Evolutionary conservation across 768 basidiomycete genomes (phyloP).

Genomic region (Hygrophoropsis aurantiaca): DNA sequence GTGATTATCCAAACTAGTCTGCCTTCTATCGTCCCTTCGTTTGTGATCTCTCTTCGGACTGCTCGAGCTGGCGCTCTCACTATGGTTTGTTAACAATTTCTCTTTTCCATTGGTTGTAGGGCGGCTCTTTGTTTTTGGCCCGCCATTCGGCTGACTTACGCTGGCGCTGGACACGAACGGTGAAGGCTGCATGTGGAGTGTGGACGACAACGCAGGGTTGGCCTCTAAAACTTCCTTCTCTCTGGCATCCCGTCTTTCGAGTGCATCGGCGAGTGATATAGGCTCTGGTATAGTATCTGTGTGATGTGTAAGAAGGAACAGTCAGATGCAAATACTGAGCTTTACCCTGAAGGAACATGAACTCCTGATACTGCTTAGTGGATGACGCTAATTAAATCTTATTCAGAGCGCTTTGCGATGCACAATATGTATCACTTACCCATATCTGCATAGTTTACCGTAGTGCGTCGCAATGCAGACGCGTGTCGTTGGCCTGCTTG

Average conservation of each 20-base stretch:
- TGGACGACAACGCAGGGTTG: constrained; percentile 50
- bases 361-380: constrained; percentile 62
- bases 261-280: constrained; percentile 58
- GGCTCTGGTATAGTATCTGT: constrained; percentile 70
- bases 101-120: constrained; percentile 30
- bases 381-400: constrained; percentile 46
- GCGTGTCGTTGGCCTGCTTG: constrained; percentile 71
- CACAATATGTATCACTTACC: constrained; percentile 47
- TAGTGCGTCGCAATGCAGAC: constrained; percentile 52
- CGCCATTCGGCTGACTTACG: constrained; percentile 27
- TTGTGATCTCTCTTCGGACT: constrained; percentile 23
- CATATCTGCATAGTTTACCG: constrained; percentile 71
- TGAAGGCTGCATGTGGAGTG: constrained; percentile 23
- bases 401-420: constrained; percentile 2
- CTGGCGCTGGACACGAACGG: constrained; percentile 22
- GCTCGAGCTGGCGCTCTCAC: constrained; percentile 23
- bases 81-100: constrained; percentile 31
- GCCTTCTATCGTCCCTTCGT: constrained; percentile 12
- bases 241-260: constrained; percentile 51
- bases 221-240: constrained; percentile 59
- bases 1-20: constrained; percentile 13
- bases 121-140: constrained; percentile 39
- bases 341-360: constrained; percentile 70
- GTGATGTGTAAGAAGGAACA: neutral
- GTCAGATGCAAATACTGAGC: neutral